Base-by-base conservation (phyloP, 371 early-diverging fungal genomes). In the Mucor irregularis region DNA sequence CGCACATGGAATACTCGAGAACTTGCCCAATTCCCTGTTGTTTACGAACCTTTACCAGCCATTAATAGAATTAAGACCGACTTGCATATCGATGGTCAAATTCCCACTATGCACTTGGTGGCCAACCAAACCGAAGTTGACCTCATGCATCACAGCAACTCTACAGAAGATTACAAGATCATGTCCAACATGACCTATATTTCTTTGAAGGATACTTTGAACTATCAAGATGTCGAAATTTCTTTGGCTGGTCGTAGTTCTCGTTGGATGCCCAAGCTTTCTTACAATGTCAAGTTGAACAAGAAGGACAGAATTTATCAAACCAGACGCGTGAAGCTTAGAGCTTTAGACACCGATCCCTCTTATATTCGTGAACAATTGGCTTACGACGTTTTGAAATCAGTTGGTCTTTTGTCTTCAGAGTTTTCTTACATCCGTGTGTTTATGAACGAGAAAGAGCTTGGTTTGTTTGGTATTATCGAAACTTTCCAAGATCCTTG, bases 311-410 rank as follows among this genome's bases (percentile, higher is more conserved):
- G 39, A 3, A 42, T 78, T 14, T 69, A 54, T 51, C 57, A 61
- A 10, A 69, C 58, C 22, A 60, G 57, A 28, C 54, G 65, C 5
- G 14, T 75, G 24, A 75, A 75, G 37, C 53, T 75, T 2, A 58
- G 76, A 19, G 47, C 72, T 0, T 16, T 74, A 6, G 56, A 52
- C 22, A 64, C 62, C 0, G 75, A 74, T 50, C 71, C 69, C 3
- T 71, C 75, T 9, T 74, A 74, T 22, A 35, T 74, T 10, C 71
- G 72, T 26, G 76, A 75, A 53, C 37, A 55, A 13, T 16, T 71
- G 0, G 59, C 38, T 14, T 71, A 69, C 37, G 69, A 66, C 14
- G 38, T 63, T n/a, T 3, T 69, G 4, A 31, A 58, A 14, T 62
- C 69, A 9, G 43, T 53, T 0, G 76, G 76, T 33, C 47, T 75